These are phyloP conservation scores for Cenococcum geophilum DNA, from an alignment of 495 filamentous ascomycete species.

Conservation along the genomic window DNA sequence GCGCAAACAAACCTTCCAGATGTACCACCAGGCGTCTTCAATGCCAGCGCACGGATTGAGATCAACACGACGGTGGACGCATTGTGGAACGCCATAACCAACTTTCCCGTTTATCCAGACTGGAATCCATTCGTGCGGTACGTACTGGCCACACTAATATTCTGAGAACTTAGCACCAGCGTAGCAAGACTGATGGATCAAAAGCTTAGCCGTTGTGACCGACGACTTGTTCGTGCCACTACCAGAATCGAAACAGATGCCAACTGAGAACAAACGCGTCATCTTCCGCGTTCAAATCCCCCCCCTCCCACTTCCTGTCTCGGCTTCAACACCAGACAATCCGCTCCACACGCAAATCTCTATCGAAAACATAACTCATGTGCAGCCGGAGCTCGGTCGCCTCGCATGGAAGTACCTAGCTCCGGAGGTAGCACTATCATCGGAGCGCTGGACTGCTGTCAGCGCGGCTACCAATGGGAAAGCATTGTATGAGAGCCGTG, in stretches of 20 bases:
- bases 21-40: slow-evolving; percentile 20
- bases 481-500: slow-evolving; percentile 27
- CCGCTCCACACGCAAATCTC: slow-evolving; percentile 11
- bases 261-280: neutral
- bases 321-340: slow-evolving; percentile 18
- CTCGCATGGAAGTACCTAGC: slow-evolving; percentile 19
- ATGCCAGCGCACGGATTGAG: slow-evolving; percentile 13
- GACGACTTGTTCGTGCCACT: slow-evolving; percentile 2
- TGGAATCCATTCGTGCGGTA: slow-evolving; percentile 29
- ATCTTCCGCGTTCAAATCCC: slow-evolving; percentile 20
- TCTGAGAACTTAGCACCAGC: no score
- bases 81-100: slow-evolving; percentile 15
- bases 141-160: neutral
- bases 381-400: slow-evolving; percentile 14
- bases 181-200: neutral
- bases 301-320: slow-evolving; percentile 21
- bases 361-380: slow-evolving; percentile 22
- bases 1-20: slow-evolving; percentile 19
- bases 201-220: slow-evolving; percentile 8
- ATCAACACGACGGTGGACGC: slow-evolving; percentile 11
- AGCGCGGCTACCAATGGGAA: slow-evolving; percentile 13
- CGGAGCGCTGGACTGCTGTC: slow-evolving; percentile 22
- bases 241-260: neutral
- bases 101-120: slow-evolving; percentile 18
- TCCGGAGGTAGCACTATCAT: slow-evolving; percentile 1